phyloP scores from a whole-genome alignment of 306 rosid genomes.

The Prunus mongolica region DNA sequence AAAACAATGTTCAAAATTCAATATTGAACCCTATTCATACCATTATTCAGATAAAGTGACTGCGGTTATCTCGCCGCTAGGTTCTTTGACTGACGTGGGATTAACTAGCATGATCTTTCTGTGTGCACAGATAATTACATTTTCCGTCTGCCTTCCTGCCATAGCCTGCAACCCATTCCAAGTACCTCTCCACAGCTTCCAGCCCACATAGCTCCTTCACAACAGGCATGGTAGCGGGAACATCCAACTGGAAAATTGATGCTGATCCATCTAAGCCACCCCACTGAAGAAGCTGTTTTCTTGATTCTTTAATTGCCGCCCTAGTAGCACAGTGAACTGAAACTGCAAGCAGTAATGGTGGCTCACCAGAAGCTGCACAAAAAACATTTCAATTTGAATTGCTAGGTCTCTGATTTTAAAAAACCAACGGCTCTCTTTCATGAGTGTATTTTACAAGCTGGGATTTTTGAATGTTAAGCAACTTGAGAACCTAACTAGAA shows the following conservation, averaged over 20 bases:
- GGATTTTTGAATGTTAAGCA: neutral
- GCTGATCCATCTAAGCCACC: slow-evolving; percentile 29
- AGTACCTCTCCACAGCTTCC: slow-evolving; percentile 64
- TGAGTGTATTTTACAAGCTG: neutral
- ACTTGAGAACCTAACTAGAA: neutral
- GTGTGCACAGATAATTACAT: too few relatives aligned
- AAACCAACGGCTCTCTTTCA: neutral
- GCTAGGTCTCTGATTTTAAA: too few relatives aligned
- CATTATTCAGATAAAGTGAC: neutral
- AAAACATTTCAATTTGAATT: slow-evolving; percentile 2
- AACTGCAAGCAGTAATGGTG: slow-evolving; percentile 74
- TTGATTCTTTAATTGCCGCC: slow-evolving; percentile 76
- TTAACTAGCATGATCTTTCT: too few relatives aligned
- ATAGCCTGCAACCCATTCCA: slow-evolving; percentile 45
- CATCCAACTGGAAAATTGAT: slow-evolving; percentile 52
- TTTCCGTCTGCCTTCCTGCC: neutral
- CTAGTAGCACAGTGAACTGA: slow-evolving; percentile 87
- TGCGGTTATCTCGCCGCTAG: neutral
- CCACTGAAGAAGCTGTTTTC: slow-evolving; percentile 73
- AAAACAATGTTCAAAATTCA: neutral
- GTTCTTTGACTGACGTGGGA: neutral
- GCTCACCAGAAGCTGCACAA: slow-evolving; percentile 92
- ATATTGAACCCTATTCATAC: neutral
- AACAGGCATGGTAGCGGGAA: slow-evolving; percentile 89
- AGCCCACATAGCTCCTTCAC: slow-evolving; percentile 77